Evolutionary conservation across 352 stramenopile species (phyloP), one percentile per base, ranked within the genome.

Genomic region (Globisporangium radiosum): DNA sequence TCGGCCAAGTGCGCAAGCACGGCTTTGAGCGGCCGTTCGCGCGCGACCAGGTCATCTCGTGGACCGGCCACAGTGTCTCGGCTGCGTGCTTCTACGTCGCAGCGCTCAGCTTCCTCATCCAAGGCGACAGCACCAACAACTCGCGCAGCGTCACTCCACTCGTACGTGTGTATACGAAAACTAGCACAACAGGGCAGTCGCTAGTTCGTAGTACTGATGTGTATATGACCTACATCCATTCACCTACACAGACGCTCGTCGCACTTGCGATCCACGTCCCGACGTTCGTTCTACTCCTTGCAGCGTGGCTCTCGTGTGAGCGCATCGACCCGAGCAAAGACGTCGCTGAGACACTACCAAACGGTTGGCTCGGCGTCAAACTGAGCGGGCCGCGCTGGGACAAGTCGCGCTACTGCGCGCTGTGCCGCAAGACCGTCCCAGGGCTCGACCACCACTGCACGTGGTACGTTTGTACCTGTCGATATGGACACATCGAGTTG

Each of bases 401-500:
- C 39, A 94, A 88, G 61, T 75, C 79, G 5, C 77, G 83, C 10
- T 93, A 93, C 59, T 95, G 85, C 25, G 78, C 83, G 4, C 56
- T 93, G 13, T 95, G 85, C 59, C 74, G 76, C 48, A 95, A 95
- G 65, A 65, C 75, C 0, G 75, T 93, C 11, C 85, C 85, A 1
- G 85, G 85, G 4, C 66, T 95, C 7, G 85, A 95, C 47, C 85
- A 95, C 68, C 85, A 95, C 59, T 95, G 85, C 73, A 95, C 85
- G 10, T 95, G 85, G 78, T 87, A 56, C 17, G 59, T 48, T 52
- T 38, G 33, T 13, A 9, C 4, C 25, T 33, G 25, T 33, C 25
- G 25, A 33, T 33, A 33, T 33, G 25, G 25, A 33, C 1, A 4
- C 19, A 33, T 39, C 3, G 17, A n/a, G 36, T 40, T 49, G 40